A percentile compares a stretch with the other conserved stretches of the same genome.
Evolutionary conservation across 495 filamentous ascomycete species (phyloP).

Genomic region (Schizothecium vesticola): DNA sequence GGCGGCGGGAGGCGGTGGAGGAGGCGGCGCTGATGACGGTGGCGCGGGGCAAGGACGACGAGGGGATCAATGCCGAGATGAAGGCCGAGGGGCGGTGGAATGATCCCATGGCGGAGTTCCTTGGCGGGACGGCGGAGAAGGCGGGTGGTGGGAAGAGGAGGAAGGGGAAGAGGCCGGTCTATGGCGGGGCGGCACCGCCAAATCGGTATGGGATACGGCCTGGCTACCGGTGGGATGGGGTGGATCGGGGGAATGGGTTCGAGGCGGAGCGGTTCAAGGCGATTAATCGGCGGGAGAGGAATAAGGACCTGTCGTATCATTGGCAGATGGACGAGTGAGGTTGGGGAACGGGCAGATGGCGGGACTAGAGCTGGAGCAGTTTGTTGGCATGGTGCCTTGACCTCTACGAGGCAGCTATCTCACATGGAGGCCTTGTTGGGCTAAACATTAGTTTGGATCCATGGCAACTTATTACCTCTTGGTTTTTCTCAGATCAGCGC

Average conservation of each 20-base stretch:
- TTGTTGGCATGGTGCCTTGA: background rate
- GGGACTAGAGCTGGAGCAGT: background rate
- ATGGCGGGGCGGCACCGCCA: constrained; percentile 71
- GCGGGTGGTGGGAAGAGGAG: constrained; percentile 21
- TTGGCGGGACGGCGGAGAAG: constrained; percentile 44
- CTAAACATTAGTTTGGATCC: too few species aligned
- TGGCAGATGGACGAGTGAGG: constrained; percentile 90
- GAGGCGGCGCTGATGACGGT: constrained; percentile 78
- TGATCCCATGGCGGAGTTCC: constrained; percentile 83
- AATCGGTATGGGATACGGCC: constrained; percentile 94
- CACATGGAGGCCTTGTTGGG: too few species aligned
- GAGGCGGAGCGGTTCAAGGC: constrained; percentile 92
- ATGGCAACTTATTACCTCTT: too few species aligned
- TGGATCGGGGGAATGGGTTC: constrained; percentile 90
- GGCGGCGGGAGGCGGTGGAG: constrained; percentile 54
- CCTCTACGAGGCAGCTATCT: too few species aligned
- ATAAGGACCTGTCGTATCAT: constrained; percentile 75
- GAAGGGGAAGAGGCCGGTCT: constrained; percentile 57
- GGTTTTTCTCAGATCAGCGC: too few species aligned
- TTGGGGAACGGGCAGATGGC: background rate
- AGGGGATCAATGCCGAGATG: constrained; percentile 75
- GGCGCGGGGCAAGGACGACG: constrained; percentile 75
- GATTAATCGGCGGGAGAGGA: constrained; percentile 65
- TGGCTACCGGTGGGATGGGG: constrained; percentile 94
- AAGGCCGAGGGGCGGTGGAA: constrained; percentile 75